Percentiles rank a stretch among this genome's conserved stretches.
Conservation (phyloP, 2,329 filamentous ascomycete genomes). For the Fusarium keratoplasticum region DNA sequence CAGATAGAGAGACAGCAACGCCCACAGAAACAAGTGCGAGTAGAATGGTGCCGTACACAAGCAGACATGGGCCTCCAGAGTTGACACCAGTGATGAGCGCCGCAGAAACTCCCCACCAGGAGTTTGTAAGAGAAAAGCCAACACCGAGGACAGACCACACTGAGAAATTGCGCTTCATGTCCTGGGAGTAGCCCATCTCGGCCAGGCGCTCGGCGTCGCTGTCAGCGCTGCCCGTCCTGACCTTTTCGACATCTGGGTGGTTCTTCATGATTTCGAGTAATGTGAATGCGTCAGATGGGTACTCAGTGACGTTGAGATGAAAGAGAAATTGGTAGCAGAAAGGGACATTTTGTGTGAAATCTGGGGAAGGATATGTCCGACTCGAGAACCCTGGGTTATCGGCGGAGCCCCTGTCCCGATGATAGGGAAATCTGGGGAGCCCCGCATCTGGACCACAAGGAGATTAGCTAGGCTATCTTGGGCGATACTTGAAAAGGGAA, state of each 20-base stretch:
- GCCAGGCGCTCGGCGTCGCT: conserved; percentile 7
- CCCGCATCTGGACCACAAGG: neutral
- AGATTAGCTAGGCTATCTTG: neutral
- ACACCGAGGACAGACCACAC: conserved; percentile 56
- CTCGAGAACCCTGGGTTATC: neutral
- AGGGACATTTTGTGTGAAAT: neutral
- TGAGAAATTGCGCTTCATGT: conserved; percentile 49
- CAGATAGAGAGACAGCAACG: neutral
- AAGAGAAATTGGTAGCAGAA: neutral
- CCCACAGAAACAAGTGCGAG: neutral
- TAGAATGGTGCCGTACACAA: conserved; percentile 21
- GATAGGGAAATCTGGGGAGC: neutral
- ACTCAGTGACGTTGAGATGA: neutral
- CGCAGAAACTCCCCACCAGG: conserved; percentile 52
- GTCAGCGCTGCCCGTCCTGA: neutral
- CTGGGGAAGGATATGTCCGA: neutral
- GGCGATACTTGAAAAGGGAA: neutral
- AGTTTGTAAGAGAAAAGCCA: conserved; percentile 57
- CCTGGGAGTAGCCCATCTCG: conserved; percentile 11
- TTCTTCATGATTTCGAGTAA: neutral
- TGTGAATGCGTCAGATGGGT: too few relatives aligned
- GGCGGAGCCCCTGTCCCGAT: neutral
- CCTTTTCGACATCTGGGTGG: neutral
- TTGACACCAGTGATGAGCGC: conserved; percentile 53
- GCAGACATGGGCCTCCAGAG: conserved; percentile 33